Percentiles rank a stretch among this genome's conserved stretches.
Evolutionary conservation across 768 basidiomycete species (phyloP).

Genomic region (Podaxis sp.): DNA sequence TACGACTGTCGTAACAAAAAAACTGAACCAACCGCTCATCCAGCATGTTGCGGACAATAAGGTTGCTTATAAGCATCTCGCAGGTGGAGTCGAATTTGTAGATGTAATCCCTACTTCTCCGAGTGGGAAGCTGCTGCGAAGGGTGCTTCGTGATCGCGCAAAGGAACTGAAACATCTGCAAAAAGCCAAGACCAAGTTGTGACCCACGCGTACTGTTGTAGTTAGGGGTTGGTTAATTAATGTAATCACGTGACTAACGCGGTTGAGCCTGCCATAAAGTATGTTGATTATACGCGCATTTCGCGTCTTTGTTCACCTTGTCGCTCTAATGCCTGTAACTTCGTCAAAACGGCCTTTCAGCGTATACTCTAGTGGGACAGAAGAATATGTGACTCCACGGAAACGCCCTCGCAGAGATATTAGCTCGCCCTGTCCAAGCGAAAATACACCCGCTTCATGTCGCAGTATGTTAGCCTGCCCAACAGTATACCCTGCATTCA

Average conservation of each 20-base stretch:
- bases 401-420: slow-evolving; percentile 4
- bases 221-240: background rate
- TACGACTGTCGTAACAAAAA: background rate
- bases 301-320: background rate
- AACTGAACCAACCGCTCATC: background rate
- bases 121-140: slow-evolving; percentile 55
- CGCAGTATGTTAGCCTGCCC: background rate
- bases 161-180: slow-evolving; percentile 20
- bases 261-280: slow-evolving; percentile 27
- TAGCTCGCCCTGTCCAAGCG: slow-evolving; percentile 25
- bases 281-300: background rate
- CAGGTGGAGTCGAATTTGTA: slow-evolving; percentile 58
- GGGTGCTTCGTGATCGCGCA: slow-evolving; percentile 49
- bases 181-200: slow-evolving; percentile 23
- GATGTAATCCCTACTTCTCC: slow-evolving; percentile 60
- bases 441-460: slow-evolving; percentile 16
- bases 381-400: background rate
- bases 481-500: background rate
- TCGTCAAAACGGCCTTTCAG: slow-evolving; percentile 10
- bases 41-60: slow-evolving; percentile 58
- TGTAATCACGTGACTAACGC: slow-evolving; percentile 21
- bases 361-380: slow-evolving; percentile 9
- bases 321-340: slow-evolving; percentile 7
- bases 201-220: background rate
- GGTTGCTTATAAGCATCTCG: slow-evolving; percentile 54